Conservation (phyloP, 2,329 filamentous ascomycete species). For the Hysterium pulicare region DNA sequence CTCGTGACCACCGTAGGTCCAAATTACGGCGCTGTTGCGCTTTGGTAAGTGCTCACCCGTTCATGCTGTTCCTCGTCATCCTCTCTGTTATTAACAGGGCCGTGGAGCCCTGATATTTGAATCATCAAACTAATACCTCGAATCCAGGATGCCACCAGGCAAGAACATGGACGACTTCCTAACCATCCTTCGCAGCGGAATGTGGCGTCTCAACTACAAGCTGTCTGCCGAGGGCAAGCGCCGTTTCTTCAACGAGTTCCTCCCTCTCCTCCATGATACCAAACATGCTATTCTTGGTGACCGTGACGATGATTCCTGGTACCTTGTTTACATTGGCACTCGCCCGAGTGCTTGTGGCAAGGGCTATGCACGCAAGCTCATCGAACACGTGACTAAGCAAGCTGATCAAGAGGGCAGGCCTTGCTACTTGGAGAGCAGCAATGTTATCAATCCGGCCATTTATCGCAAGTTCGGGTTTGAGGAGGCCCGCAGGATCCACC, state of each 20-base stretch:
- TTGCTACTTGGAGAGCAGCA: slow-evolving; percentile 77
- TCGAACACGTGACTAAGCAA: slow-evolving; percentile 63
- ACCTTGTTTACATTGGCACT: slow-evolving; percentile 80
- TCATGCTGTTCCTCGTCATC: no score
- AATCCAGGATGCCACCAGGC: slow-evolving; percentile 68
- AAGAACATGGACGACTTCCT: slow-evolving; percentile 69
- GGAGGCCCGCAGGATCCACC: slow-evolving; percentile 58
- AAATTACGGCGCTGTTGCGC: slow-evolving; percentile 72
- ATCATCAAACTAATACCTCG: slow-evolving; percentile 3
- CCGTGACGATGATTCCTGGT: slow-evolving; percentile 68
- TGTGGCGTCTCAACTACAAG: slow-evolving; percentile 74
- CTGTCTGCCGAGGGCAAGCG: slow-evolving; percentile 67
- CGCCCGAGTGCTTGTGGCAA: slow-evolving; percentile 66
- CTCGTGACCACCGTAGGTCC: slow-evolving; percentile 71
- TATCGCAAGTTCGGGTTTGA: slow-evolving; percentile 76
- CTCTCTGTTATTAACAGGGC: no score
- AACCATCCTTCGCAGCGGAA: slow-evolving; percentile 69
- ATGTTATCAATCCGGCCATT: slow-evolving; percentile 63
- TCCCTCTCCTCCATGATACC: slow-evolving; percentile 69
- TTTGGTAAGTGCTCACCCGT: slow-evolving; percentile 62
- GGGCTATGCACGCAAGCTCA: slow-evolving; percentile 69
- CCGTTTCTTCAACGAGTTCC: slow-evolving; percentile 74
- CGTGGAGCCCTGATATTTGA: background rate
- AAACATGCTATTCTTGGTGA: slow-evolving; percentile 67
- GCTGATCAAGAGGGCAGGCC: slow-evolving; percentile 66